phyloP scores from a whole-genome alignment of 1,284 basidiomycete species.

The Tilletiopsis washingtonensis region DNA sequence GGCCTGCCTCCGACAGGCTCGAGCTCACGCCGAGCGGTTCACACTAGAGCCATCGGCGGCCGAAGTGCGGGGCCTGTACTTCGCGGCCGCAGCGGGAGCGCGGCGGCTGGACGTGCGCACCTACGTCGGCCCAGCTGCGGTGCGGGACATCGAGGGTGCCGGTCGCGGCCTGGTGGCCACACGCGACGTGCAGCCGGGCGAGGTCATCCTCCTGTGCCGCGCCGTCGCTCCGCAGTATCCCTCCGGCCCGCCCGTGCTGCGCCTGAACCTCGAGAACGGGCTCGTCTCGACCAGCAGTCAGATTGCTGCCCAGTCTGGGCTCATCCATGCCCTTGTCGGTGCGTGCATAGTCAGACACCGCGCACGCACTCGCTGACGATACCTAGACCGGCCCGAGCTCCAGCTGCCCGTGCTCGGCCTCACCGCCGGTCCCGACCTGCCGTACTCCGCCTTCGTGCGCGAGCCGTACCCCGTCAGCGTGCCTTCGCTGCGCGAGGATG shows the following conservation, averaged over 20 bases:
- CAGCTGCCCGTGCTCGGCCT: conserved; percentile 31
- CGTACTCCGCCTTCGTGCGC: conserved; percentile 20
- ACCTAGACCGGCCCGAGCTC: conserved; percentile 1
- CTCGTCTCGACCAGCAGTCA: conserved; percentile 45
- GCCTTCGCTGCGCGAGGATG: not conserved
- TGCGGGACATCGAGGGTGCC: conserved; percentile 34
- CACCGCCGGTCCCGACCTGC: conserved; percentile 36
- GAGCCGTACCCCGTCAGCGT: conserved; percentile 22
- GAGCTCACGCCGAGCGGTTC: too few species aligned
- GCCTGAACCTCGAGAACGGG: conserved; percentile 30
- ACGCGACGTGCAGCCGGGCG: conserved; percentile 8
- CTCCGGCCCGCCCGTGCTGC: conserved; percentile 23
- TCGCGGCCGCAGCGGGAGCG: conserved; percentile 15
- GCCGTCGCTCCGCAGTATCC: conserved; percentile 35
- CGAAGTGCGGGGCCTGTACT: conserved; percentile 12
- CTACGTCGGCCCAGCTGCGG: conserved; percentile 31
- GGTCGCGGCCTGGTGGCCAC: conserved; percentile 35
- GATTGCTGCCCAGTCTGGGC: conserved; percentile 37
- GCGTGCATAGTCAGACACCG: not conserved
- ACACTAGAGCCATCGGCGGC: too few species aligned
- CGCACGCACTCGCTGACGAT: not conserved
- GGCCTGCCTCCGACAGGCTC: too few species aligned
- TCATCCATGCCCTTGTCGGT: conserved; percentile 33
- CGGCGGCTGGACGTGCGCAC: conserved; percentile 30
- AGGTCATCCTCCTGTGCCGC: conserved; percentile 32